A percentile compares a stretch with the other conserved stretches of the same genome.
These are phyloP conservation scores for Coniosporium apollinis DNA, from an alignment of 495 filamentous ascomycete genomes.

Conservation along the genomic window DNA sequence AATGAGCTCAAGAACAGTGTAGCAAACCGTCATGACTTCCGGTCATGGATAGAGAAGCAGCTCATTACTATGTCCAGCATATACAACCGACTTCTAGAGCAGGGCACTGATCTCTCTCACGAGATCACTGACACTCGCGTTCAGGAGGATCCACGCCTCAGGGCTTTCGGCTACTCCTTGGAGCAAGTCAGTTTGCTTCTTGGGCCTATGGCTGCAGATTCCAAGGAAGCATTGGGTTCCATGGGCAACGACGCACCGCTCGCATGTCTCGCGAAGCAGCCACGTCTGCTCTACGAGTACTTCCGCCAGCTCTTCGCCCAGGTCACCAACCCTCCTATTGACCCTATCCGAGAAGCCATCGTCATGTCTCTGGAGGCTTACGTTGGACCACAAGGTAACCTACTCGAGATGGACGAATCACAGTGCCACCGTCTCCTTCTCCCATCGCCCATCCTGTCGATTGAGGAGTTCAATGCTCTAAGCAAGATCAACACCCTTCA, in stretches of 20 bases:
- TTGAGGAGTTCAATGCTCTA: slow-evolving; percentile 82
- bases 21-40: slow-evolving; percentile 69
- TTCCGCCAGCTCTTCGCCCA: slow-evolving; percentile 98
- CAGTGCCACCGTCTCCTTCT: slow-evolving; percentile 81
- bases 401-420: slow-evolving; percentile 82
- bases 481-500: slow-evolving; percentile 61
- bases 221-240: slow-evolving; percentile 97
- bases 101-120: slow-evolving; percentile 44
- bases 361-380: slow-evolving; percentile 99
- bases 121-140: slow-evolving; percentile 55
- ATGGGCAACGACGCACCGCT: slow-evolving; percentile 98
- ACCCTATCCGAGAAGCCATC: slow-evolving; percentile 94
- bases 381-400: slow-evolving; percentile 91
- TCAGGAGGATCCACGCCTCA: slow-evolving; percentile 71
- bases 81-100: slow-evolving; percentile 37
- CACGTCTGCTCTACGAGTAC: slow-evolving; percentile 89
- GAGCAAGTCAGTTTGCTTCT: slow-evolving; percentile 92
- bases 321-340: slow-evolving; percentile 97
- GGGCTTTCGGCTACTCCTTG: slow-evolving; percentile 88
- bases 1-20: slow-evolving; percentile 84
- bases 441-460: slow-evolving; percentile 79
- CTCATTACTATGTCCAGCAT: slow-evolving; percentile 71
- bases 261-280: slow-evolving; percentile 77
- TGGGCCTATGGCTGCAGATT: slow-evolving; percentile 94
- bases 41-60: slow-evolving; percentile 74